Evolutionary conservation across 129 eudicot genomes (phyloP).

Genomic region (Tagetes patula): DNA sequence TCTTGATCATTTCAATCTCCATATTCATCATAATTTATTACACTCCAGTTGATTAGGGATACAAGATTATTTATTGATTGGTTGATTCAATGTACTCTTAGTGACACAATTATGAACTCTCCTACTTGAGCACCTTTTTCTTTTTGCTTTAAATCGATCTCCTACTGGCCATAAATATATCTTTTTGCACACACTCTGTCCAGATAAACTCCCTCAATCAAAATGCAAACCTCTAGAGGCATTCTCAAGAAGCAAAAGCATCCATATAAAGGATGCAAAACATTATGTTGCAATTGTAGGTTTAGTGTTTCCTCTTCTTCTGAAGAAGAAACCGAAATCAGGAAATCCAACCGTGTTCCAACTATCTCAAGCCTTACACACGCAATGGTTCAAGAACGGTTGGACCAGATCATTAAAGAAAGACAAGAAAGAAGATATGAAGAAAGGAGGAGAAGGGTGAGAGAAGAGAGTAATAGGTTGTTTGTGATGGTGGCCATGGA

Average conservation of each 20-base stretch:
- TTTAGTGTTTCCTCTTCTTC: conserved; percentile 71
- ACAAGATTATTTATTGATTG: conserved; percentile 25
- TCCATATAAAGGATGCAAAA: conserved; percentile 57
- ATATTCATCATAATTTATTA: background rate
- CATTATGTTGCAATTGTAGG: conserved; percentile 81
- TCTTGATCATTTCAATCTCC: conserved; percentile 5
- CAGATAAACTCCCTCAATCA: conserved; percentile 34
- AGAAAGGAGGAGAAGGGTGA: conserved; percentile 41
- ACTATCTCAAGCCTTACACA: conserved; percentile 70
- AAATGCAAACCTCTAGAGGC: conserved; percentile 60
- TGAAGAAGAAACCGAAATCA: conserved; percentile 52
- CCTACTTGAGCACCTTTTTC: conserved; percentile 44
- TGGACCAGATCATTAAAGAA: conserved; percentile 67
- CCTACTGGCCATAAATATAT: conserved; percentile 45
- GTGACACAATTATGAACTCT: conserved; percentile 62
- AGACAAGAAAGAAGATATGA: conserved; percentile 46
- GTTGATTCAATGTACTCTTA: conserved; percentile 29
- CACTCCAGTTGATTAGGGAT: conserved; percentile 20
- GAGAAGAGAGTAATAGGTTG: conserved; percentile 43
- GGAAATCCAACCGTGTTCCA: conserved; percentile 40
- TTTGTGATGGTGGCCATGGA: conserved; percentile 85
- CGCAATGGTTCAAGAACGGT: conserved; percentile 82
- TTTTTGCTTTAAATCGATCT: conserved; percentile 41
- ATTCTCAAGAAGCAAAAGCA: conserved; percentile 53
- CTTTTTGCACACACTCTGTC: conserved; percentile 38